These are phyloP conservation scores for Didymellaceae sp. DNA, from an alignment of 2,329 filamentous ascomycete species.

Conservation along the genomic window DNA sequence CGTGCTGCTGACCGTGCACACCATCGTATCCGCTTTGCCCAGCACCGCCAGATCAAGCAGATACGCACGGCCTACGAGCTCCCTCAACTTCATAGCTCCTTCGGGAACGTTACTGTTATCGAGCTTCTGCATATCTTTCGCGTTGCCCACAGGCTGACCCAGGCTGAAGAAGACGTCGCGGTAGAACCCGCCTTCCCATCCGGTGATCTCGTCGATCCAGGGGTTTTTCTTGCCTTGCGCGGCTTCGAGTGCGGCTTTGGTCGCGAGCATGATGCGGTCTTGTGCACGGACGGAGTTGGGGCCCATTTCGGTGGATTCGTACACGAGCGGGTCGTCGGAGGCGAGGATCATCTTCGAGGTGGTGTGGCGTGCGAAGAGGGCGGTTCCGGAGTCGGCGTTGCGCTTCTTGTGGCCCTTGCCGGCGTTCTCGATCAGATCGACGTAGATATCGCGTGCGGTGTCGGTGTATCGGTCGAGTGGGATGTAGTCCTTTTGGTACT, in stretches of 20 bases:
- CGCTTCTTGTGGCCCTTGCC: slow-evolving; percentile 44
- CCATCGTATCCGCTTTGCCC: slow-evolving; percentile 70
- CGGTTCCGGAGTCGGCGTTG: slow-evolving; percentile 13
- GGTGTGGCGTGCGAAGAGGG: slow-evolving; percentile 35
- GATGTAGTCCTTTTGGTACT: slow-evolving; percentile 79
- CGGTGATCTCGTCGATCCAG: slow-evolving; percentile 77
- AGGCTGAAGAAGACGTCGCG: slow-evolving; percentile 81
- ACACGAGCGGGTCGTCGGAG: slow-evolving; percentile 81
- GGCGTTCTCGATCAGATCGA: slow-evolving; percentile 53
- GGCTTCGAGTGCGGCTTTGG: slow-evolving; percentile 60
- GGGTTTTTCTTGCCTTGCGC: slow-evolving; percentile 47
- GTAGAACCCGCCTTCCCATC: slow-evolving; percentile 91
- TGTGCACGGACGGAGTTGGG: slow-evolving; percentile 65
- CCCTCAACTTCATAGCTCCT: slow-evolving; percentile 69
- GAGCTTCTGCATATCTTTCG: slow-evolving; percentile 32
- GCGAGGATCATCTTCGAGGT: slow-evolving; percentile 66
- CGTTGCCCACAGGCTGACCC: slow-evolving; percentile 54
- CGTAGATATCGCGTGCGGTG: slow-evolving; percentile 61
- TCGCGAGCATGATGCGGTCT: slow-evolving; percentile 76
- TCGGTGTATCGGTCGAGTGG: slow-evolving; percentile 73
- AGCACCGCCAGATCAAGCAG: slow-evolving; percentile 80
- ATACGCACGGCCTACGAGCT: slow-evolving; percentile 80
- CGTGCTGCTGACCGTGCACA: slow-evolving; percentile 76
- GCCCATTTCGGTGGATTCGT: slow-evolving; percentile 69
- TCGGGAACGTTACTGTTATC: slow-evolving; percentile 41